A percentile compares a stretch with the other conserved stretches of the same genome.
phyloP scores from a whole-genome alignment of 495 filamentous ascomycete species.

The Xylaria scruposa region DNA sequence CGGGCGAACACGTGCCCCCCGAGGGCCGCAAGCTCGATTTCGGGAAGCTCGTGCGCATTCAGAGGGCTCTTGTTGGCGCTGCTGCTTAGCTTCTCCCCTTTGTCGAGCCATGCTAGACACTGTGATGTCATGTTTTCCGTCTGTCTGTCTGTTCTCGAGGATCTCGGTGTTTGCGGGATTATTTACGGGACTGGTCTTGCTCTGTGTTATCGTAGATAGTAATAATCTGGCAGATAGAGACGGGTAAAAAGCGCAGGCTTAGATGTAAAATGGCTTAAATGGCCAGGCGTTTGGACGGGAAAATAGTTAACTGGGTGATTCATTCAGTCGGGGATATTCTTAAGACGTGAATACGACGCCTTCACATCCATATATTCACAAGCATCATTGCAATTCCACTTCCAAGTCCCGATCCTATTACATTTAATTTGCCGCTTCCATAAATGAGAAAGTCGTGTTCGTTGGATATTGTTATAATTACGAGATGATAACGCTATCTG shows the following conservation, averaged over 20 bases:
- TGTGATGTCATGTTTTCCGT: not conserved
- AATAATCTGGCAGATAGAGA: not conserved
- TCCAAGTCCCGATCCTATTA: not conserved
- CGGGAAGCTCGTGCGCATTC: constrained; percentile 54
- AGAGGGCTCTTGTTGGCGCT: constrained; percentile 42
- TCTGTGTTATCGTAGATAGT: not conserved
- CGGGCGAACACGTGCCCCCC: constrained; percentile 85
- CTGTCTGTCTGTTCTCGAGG: not conserved
- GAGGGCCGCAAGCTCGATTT: constrained; percentile 62
- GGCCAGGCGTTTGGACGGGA: not conserved
- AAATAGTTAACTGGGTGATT: not conserved
- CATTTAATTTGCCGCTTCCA: not conserved
- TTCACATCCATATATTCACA: not conserved
- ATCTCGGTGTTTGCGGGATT: not conserved
- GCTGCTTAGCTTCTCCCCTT: constrained; percentile 30
- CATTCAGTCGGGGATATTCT: not conserved
- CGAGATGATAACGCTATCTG: too few species aligned
- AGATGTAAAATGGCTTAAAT: not conserved
- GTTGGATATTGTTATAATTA: too few species aligned
- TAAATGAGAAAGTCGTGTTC: not conserved
- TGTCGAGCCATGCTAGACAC: not conserved
- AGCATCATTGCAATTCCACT: not conserved
- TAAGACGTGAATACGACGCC: not conserved
- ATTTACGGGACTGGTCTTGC: not conserved
- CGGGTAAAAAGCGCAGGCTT: not conserved